Evolutionary conservation across 163 green algal genomes (phyloP), one percentile per base, ranked within the genome.

Genomic region (Volvox carteri): DNA sequence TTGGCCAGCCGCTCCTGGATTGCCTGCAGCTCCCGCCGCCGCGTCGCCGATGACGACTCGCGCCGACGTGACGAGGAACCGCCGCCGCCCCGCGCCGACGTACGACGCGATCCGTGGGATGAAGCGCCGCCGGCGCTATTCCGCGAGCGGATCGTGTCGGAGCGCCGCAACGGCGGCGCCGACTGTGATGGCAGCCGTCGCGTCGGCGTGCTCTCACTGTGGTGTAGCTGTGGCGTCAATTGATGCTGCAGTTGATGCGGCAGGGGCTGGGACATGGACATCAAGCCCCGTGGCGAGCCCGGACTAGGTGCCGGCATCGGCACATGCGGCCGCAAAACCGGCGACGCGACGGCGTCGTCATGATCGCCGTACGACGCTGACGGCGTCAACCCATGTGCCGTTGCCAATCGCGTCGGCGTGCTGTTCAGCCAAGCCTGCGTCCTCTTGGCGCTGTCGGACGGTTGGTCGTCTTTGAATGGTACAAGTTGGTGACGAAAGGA

Each of bases 381-480:
- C 25, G 65, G 3, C 19, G 54, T 30, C 28, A 23, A 65, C 54
- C 54, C 54, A 46, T 42, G 65, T 16, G 33, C 46, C 33, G 33
- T 16, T 25, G 33, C 65, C 1, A 56, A 7, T 46, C 73, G 39
- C 30, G 73, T 80, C 12, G 73, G 54, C 25, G 44, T 78, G 80
- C 44, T 87, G 62, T 67, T 50, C 14, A 87, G n/a, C 80, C 80
- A 87, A 30, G 67, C 80, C 19, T 68, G 42, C 8, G 80, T 87
- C 19, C 80, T 60, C 80, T 56, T 62, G 6, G 25, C 77, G 19
- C 62, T 87, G 18, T 65, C 62, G 25, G 39, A 56, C 58, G n/a
- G 35, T 4, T 35, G 41, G 8, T 30, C 52, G 23, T 30, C n/a
- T n/a, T n/a, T n/a, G n/a, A n/a, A n/a, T n/a, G n/a, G n/a, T n/a